Evolutionary conservation across 1,284 basidiomycete genomes (phyloP).

Genomic region (Tylopilus sp.): DNA sequence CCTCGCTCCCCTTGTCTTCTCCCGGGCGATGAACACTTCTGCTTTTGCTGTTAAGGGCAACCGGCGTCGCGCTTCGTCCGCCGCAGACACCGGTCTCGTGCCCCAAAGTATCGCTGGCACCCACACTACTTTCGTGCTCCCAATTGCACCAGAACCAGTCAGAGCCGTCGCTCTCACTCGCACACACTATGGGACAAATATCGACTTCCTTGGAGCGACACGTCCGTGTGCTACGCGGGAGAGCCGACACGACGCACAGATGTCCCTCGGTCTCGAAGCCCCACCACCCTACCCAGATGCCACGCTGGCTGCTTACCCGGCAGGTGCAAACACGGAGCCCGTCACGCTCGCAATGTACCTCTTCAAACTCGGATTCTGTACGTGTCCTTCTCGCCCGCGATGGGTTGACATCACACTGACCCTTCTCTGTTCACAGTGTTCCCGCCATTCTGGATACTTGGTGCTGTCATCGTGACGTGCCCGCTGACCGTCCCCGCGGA

Average conservation of each 20-base stretch:
- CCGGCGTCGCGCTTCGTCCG: conserved; percentile 15
- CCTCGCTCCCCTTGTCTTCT: neutral
- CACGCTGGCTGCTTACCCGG: conserved; percentile 27
- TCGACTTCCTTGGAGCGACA: conserved; percentile 22
- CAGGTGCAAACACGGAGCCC: conserved; percentile 15
- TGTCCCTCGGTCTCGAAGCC: neutral
- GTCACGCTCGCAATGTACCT: conserved; percentile 30
- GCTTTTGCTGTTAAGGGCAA: conserved; percentile 9
- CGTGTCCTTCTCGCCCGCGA: neutral
- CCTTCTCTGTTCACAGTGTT: conserved; percentile 36
- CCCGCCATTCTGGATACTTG: conserved; percentile 49
- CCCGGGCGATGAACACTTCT: neutral
- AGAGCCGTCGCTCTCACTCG: neutral
- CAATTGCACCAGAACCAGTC: conserved; percentile 4
- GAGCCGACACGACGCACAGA: conserved; percentile 22
- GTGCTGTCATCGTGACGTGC: conserved; percentile 41
- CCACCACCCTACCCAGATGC: conserved; percentile 20
- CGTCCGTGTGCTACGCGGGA: conserved; percentile 4
- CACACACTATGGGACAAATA: conserved; percentile 7
- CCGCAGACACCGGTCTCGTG: conserved; percentile 10
- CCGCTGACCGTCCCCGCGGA: conserved; percentile 36
- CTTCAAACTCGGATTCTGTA: conserved; percentile 34
- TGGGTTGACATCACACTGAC: neutral
- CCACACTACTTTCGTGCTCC: conserved; percentile 12
- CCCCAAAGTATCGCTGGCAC: conserved; percentile 17